phyloP scores from a whole-genome alignment of 768 basidiomycete species.

The Macrolepiota fuliginosa region DNA sequence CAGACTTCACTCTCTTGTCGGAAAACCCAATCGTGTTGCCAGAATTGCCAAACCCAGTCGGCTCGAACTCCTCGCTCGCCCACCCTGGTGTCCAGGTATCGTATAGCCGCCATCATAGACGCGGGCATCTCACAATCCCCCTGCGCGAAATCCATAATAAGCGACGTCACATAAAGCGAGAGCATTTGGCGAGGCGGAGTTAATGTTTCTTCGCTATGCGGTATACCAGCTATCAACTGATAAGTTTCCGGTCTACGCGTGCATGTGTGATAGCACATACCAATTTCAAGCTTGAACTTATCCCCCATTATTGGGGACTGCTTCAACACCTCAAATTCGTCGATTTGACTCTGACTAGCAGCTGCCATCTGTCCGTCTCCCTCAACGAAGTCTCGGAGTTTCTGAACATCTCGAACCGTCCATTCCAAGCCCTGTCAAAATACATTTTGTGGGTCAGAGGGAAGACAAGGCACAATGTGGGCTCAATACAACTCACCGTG shows the following conservation, averaged over 20 bases:
- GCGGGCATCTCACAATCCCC: conserved; percentile 57
- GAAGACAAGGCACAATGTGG: not conserved
- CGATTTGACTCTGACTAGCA: conserved; percentile 16
- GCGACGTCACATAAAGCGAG: conserved; percentile 64
- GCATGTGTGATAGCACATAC: conserved; percentile 29
- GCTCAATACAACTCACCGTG: conserved; percentile 36
- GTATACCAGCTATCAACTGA: conserved; percentile 21
- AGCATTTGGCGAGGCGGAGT: conserved; percentile 36
- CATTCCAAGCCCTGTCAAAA: conserved; percentile 68
- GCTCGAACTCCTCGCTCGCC: conserved; percentile 64
- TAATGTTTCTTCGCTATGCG: conserved; percentile 20
- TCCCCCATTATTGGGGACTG: conserved; percentile 68
- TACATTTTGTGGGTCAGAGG: conserved; percentile 3
- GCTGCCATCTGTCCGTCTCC: conserved; percentile 28
- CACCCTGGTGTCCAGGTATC: conserved; percentile 55
- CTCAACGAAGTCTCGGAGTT: conserved; percentile 59
- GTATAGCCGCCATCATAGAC: conserved; percentile 73
- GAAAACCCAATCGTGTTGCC: conserved; percentile 72
- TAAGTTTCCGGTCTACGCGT: conserved; percentile 7
- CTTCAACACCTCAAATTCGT: conserved; percentile 60
- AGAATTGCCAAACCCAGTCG: conserved; percentile 73
- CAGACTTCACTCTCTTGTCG: conserved; percentile 70
- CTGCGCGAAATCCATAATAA: conserved; percentile 60
- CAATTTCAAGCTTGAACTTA: conserved; percentile 71
- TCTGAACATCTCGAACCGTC: conserved; percentile 56